Evolutionary conservation across 768 basidiomycete genomes (phyloP), one percentile per base, ranked within the genome.

Genomic region (Plicaturopsis crispa): DNA sequence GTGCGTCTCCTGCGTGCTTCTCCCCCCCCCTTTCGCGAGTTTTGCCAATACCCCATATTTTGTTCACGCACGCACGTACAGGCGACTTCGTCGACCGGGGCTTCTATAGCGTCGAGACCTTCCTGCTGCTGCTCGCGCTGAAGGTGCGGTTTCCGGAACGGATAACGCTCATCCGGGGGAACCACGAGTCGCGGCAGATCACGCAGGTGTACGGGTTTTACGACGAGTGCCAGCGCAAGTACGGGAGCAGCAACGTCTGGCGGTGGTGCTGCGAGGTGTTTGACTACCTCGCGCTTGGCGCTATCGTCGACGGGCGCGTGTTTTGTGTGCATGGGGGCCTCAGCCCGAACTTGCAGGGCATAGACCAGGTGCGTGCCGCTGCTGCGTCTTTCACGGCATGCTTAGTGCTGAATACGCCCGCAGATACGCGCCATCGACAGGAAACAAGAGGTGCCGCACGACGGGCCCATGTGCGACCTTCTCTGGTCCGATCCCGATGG

Each of bases 401-500:
- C 23, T 20, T 31, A 28, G 34, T 41, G n/a, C n/a, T n/a, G n/a
- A n/a, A n/a, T n/a, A n/a, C n/a, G n/a, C n/a, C n/a, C n/a, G n/a
- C 57, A 87, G 92, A 97, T 98, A 49, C 84, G 94, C 36, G 73
- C 81, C 24, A 94, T 98, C 50, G 93, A 97, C 66, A 66, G 94
- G 23, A 92, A 93, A 59, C 91, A 94, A 59, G 94, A 98, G 56
- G 94, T 98, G 17, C 94, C 94, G 19, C 94, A 98, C 58, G 94
- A 98, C 55, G 94, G 94, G 10, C 82, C 92, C 6, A 97, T 98
- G 94, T 98, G 94, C 54, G 94, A 98, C 62, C 68, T 98, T 2
- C 69, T 98, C n/a, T 98, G 94, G 94, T 96, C 93, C 42, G 94
- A 98, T 67, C 94, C 94, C 32, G 94, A 98, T 59, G 93, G 92